Conservation (phyloP, 257 asterid species). For the Anisodus acutangulus region DNA sequence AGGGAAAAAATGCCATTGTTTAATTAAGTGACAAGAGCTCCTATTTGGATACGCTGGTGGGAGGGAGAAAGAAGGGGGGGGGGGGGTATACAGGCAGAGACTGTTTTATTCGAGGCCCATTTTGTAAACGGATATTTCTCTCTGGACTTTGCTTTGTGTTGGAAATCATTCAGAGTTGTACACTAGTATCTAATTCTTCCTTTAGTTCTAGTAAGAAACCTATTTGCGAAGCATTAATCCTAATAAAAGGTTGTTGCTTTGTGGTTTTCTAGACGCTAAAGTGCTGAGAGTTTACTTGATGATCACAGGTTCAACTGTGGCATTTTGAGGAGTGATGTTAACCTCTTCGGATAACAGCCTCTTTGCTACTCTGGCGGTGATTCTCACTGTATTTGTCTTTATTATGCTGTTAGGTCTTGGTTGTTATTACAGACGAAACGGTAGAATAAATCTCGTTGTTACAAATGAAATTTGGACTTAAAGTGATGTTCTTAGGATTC, state of each 20-base stretch:
- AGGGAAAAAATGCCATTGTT: background rate
- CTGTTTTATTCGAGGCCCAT: background rate
- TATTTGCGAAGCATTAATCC: background rate
- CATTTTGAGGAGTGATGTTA: conserved; percentile 2
- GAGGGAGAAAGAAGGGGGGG: background rate
- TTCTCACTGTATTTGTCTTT: conserved; percentile 7
- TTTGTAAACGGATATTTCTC: background rate
- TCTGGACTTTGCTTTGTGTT: background rate
- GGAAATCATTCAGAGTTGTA: conserved; percentile 2
- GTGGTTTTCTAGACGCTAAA: background rate
- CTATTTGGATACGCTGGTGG: background rate
- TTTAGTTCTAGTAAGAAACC: background rate
- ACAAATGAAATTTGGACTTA: background rate
- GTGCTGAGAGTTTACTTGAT: background rate
- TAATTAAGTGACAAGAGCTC: background rate
- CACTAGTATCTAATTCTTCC: background rate
- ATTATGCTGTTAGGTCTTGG: conserved; percentile 11
- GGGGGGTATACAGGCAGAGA: background rate
- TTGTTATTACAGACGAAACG: background rate
- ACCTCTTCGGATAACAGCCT: background rate
- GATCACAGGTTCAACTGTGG: background rate
- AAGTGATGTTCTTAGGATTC: background rate
- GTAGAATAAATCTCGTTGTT: background rate
- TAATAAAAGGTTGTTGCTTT: background rate
- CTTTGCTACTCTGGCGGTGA: background rate